phyloP scores from a whole-genome alignment of 176 grass and related monocot genomes.

The Tillandsia leiboldiana region DNA sequence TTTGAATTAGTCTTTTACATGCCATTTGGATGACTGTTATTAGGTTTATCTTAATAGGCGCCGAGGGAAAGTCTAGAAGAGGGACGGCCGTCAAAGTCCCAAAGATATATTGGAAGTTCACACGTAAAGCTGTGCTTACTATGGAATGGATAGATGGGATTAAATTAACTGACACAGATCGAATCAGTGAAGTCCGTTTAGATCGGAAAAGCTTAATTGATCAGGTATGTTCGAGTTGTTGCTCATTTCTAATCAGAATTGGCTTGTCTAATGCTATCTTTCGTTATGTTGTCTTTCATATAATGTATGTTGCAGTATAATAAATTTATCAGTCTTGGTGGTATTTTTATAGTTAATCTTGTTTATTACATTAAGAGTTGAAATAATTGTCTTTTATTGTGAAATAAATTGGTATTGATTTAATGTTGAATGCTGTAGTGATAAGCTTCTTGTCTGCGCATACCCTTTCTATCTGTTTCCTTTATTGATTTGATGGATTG shows the following conservation, averaged over 20 bases:
- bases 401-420: too few relatives aligned
- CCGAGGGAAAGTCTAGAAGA: conserved; percentile 27
- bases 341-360: neutral
- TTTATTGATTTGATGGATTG: too few relatives aligned
- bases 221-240: conserved; percentile 36
- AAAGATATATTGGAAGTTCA: conserved; percentile 89
- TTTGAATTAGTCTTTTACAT: neutral
- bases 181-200: conserved; percentile 60
- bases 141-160: conserved; percentile 98
- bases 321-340: too few relatives aligned
- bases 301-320: too few relatives aligned
- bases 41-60: conserved; percentile 25
- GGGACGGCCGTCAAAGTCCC: conserved; percentile 52
- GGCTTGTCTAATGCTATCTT: too few relatives aligned
- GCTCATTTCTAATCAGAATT: neutral
- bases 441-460: too few relatives aligned
- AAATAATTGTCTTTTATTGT: too few relatives aligned
- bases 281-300: too few relatives aligned
- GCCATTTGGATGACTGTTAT: conserved; percentile 16
- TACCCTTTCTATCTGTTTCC: too few relatives aligned
- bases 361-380: too few relatives aligned
- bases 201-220: conserved; percentile 78
- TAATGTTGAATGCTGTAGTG: too few relatives aligned
- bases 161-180: conserved; percentile 65
- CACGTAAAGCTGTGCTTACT: conserved; percentile 65